These are phyloP conservation scores for Hirschfeldia incana DNA, from an alignment of 345 rosid species.

Conservation along the genomic window DNA sequence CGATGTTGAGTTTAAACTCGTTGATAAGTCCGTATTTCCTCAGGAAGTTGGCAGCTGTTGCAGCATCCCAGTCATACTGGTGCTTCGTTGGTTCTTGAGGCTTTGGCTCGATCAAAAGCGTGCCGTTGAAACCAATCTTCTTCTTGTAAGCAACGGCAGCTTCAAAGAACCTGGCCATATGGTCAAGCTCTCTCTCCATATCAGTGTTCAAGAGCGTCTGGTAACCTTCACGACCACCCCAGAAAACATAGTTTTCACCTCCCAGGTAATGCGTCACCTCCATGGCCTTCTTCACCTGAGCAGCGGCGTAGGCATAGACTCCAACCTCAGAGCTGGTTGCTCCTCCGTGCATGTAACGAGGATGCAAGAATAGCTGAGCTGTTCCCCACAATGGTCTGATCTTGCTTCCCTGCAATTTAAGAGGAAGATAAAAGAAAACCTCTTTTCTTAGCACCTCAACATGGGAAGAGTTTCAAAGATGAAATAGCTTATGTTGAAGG, in stretches of 20 bases:
- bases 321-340: conserved; percentile 93
- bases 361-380: conserved; percentile 92
- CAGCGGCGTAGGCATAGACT: conserved; percentile 93
- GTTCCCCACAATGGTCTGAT: conserved; percentile 92
- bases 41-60: conserved; percentile 84
- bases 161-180: conserved; percentile 81
- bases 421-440: neutral
- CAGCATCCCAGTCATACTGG: conserved; percentile 99
- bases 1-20: conserved; percentile 84
- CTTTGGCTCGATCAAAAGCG: conserved; percentile 89
- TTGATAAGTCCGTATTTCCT: conserved; percentile 75
- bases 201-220: conserved; percentile 92
- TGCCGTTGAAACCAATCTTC: conserved; percentile 96
- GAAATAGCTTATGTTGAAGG: neutral
- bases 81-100: conserved; percentile 99
- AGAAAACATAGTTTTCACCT: conserved; percentile 97
- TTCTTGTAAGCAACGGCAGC: conserved; percentile 90
- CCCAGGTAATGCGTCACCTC: conserved; percentile 95
- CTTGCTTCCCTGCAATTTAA: conserved; percentile 60
- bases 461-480: neutral
- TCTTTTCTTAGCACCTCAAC: conserved; percentile 14
- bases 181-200: conserved; percentile 93
- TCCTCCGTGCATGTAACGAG: conserved; percentile 96
- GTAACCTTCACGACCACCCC: conserved; percentile 99
- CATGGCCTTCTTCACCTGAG: conserved; percentile 96